phyloP scores from a whole-genome alignment of 768 basidiomycete species.

The Ramaria sp. region DNA sequence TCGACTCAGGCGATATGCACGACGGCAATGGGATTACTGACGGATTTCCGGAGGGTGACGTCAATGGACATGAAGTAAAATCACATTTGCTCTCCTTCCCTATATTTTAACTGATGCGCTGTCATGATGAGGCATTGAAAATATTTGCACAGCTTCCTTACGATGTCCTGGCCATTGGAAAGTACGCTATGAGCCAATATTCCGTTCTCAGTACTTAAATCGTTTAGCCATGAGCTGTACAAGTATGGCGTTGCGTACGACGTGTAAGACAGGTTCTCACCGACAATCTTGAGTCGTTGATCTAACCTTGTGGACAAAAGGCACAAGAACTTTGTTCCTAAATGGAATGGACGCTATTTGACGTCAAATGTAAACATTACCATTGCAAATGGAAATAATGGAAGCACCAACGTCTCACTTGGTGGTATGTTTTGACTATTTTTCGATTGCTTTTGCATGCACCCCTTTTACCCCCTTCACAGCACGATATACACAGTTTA shows the following conservation, averaged over 20 bases:
- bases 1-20: constrained; percentile 71
- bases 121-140: constrained; percentile 47
- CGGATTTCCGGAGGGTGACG: constrained; percentile 56
- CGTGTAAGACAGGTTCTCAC: constrained; percentile 35
- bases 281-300: background rate
- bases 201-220: background rate
- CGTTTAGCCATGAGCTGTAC: constrained; percentile 63
- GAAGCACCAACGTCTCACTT: constrained; percentile 30
- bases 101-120: background rate
- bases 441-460: background rate
- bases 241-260: constrained; percentile 59
- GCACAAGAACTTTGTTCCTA: constrained; percentile 55
- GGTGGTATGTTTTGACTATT: constrained; percentile 23
- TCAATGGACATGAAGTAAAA: constrained; percentile 60
- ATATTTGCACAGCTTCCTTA: constrained; percentile 67
- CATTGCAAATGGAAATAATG: constrained; percentile 30
- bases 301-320: constrained; percentile 19
- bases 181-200: constrained; percentile 34
- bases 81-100: background rate
- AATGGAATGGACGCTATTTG: constrained; percentile 63
- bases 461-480: constrained; percentile 12
- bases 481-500: constrained; percentile 64
- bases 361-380: constrained; percentile 86
- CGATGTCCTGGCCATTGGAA: constrained; percentile 78
- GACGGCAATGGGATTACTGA: constrained; percentile 76